Evolutionary conservation across 805 yeast species (phyloP), one percentile per base, ranked within the genome.

Genomic region (Lipomyces sp.): DNA sequence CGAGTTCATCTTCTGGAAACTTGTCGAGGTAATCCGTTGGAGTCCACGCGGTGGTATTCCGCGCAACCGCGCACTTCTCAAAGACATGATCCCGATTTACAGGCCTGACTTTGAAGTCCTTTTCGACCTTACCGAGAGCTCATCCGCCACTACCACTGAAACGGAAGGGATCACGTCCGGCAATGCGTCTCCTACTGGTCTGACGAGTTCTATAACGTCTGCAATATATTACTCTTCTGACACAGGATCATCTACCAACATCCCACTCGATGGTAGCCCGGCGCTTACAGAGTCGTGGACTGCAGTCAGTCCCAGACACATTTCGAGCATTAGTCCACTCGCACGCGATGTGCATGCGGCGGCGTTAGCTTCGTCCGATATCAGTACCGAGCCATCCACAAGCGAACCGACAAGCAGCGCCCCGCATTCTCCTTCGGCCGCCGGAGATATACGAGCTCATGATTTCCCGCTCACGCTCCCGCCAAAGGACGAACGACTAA

Each of bases 1-100:
- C 64, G 97, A 91, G 68, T 91, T 90, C 68, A 71, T 86, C 26
- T 72, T 78, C 38, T 84, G 90, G 59, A 72, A 96, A 19, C 53
- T 89, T 2, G 65, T 81, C 49, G 96, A 89, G 65, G 64, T 87
- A 3, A 75, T 84, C 59, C 86, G 84, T 59, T 66, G 74, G 14
- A 71, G 70, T 29, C 74, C 81, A 11, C 68, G 86, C 52, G 83
- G 88, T 37, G 77, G 81, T 1, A 71, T 82, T 5, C 88, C 87
- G 0, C 58, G 63, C 2, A 74, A 73, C 32, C 64, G 64, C 10
- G 65, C 67, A 2, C 75, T 75, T 38, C 73, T 86, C 42, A 74
- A 79, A 41, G 74, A 76, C 32, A 61, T 77, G 23, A 73, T 91
- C 55, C 89, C 91, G 4, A 67, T 79, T 1, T 70, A 71, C 53